These are phyloP conservation scores for Tuber melanosporum DNA, from an alignment of 495 filamentous ascomycete species.

Conservation along the genomic window DNA sequence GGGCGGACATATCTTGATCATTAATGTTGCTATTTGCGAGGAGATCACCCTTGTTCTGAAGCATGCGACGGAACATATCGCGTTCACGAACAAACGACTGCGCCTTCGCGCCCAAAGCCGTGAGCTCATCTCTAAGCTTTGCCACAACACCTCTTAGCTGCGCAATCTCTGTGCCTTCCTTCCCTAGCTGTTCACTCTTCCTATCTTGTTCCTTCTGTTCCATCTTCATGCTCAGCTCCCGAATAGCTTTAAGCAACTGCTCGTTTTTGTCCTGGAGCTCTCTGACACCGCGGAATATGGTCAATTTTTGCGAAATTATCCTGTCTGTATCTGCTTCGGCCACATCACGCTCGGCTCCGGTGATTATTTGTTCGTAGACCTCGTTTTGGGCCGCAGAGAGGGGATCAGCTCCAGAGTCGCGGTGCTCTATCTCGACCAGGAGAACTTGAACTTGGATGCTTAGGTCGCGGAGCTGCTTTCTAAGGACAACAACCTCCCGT, in stretches of 20 bases:
- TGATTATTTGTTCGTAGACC: conserved; percentile 62
- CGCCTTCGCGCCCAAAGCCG: conserved; percentile 62
- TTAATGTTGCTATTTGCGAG: conserved; percentile 39
- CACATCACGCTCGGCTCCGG: conserved; percentile 58
- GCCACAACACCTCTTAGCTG: conserved; percentile 32
- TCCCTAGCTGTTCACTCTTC: conserved; percentile 65
- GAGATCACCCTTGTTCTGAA: conserved; percentile 65
- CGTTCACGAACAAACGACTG: conserved; percentile 92
- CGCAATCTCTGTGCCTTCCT: conserved; percentile 57
- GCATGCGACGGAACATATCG: conserved; percentile 93
- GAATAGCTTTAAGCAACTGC: conserved; percentile 69
- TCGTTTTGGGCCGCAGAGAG: conserved; percentile 58
- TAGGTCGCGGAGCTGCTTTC: conserved; percentile 82
- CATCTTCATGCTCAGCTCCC: conserved; percentile 79
- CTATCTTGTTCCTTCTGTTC: conserved; percentile 77
- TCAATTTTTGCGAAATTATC: conserved; percentile 76
- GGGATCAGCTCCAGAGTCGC: conserved; percentile 68
- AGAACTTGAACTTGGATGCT: conserved; percentile 84
- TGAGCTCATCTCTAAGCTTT: conserved; percentile 61
- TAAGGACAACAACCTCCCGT: conserved; percentile 70
- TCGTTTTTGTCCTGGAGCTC: conserved; percentile 87
- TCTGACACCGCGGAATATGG: conserved; percentile 71
- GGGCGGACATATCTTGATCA: conserved; percentile 23
- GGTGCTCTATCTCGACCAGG: conserved; percentile 68
- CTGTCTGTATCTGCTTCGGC: conserved; percentile 71